A percentile compares a stretch with the other conserved stretches of the same genome.
Evolutionary conservation across 306 rosid species (phyloP).

Genomic region (Citrullus colocynthis): DNA sequence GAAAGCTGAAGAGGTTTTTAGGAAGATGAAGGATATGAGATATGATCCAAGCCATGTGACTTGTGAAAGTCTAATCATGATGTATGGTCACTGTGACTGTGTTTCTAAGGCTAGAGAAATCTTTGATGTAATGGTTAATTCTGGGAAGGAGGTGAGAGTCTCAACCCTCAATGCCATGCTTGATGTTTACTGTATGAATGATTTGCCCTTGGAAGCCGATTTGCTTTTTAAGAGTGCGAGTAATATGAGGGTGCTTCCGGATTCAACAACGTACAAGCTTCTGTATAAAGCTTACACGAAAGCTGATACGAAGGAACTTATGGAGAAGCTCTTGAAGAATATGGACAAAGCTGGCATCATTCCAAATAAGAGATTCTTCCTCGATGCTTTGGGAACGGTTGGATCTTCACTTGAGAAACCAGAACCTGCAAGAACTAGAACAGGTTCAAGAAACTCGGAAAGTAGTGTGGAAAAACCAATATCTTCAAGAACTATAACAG

Average conservation of each 20-base stretch:
- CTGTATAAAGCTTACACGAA: constrained; percentile 81
- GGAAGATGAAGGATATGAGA: constrained; percentile 58
- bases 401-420: constrained; percentile 36
- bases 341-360: constrained; percentile 83
- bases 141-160: constrained; percentile 42
- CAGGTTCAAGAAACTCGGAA: constrained; percentile 20
- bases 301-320: constrained; percentile 63
- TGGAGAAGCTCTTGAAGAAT: constrained; percentile 48
- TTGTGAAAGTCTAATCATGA: constrained; percentile 65
- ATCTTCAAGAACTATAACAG: constrained; percentile 28
- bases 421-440: constrained; percentile 21
- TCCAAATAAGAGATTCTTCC: constrained; percentile 79
- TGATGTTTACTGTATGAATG: constrained; percentile 84
- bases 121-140: constrained; percentile 52
- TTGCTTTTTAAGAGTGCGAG: constrained; percentile 43
- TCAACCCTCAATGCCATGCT: constrained; percentile 87
- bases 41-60: constrained; percentile 65
- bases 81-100: constrained; percentile 66
- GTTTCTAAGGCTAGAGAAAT: constrained; percentile 60
- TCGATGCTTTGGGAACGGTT: constrained; percentile 68
- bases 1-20: constrained; percentile 49
- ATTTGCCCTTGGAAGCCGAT: constrained; percentile 71
- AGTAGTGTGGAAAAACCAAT: constrained; percentile 18
- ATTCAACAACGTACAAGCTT: constrained; percentile 78
- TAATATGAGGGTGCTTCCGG: constrained; percentile 28